Evolutionary conservation across 108 stramenopile species (phyloP), one percentile per base, ranked within the genome.

Genomic region (Cylindrotheca closterium): DNA sequence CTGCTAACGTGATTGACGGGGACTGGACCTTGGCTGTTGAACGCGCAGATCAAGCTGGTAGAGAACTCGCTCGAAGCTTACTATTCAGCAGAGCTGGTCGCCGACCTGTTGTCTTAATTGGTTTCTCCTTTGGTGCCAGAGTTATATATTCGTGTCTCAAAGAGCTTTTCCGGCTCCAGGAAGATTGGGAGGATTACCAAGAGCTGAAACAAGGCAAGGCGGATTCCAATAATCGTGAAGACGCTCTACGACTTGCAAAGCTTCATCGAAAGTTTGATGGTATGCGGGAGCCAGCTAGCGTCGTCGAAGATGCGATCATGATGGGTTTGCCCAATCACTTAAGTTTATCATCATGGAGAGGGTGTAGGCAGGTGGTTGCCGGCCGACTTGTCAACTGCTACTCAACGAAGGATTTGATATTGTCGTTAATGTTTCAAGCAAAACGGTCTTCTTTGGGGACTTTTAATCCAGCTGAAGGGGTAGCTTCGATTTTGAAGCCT

Each of bases 371-470:
- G 65, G 79, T 97, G 23, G 96, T 97, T 23, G 84, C 90, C 19
- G 96, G 96, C 3, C 70, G 96, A 33, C 62, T 97, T n/a, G 88
- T 99, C 18, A 99, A 99, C 61, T 93, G 91, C 56, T 98, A 93
- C 76, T 84, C 86, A 10, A 65, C 80, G 1, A 92, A 83, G 52
- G 98, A 99, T 69, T 85, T 88, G 70, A 86, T 99, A 65, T 67
- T 99, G 10, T 92, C 90, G 4, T 71, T 97, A 7, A 83, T 93
- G 92, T 93, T 93, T 68, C 92, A 86, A 71, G 73, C 93, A 37
- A 97, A 96, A 71, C 67, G 94, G n/a, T 65, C 87, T 26, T 79
- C 79, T 27, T 76, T 76, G 5, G 82, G 79, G 47, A 51, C 63
- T 12, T 65, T 65, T 4, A 63, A 65, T 22, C 48, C 55, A 42